phyloP scores from a whole-genome alignment of 805 yeast genomes.

The Sungouiella thailandica region DNA sequence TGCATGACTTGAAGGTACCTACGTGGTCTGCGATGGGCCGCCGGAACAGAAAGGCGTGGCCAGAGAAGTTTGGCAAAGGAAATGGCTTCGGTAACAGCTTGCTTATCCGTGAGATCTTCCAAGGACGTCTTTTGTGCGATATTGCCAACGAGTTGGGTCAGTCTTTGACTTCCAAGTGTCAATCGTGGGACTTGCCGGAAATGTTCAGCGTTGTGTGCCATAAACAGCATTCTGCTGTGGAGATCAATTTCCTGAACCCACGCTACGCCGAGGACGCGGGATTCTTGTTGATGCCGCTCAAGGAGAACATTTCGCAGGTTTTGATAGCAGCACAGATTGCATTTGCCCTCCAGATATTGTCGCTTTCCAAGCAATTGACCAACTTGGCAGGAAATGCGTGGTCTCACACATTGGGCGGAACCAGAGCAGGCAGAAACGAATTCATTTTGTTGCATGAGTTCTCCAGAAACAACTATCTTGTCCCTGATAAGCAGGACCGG shows the following conservation, averaged over 20 bases:
- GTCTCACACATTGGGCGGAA: conserved; percentile 91
- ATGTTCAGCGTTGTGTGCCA: conserved; percentile 82
- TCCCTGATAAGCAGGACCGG: conserved; percentile 75
- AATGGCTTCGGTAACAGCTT: conserved; percentile 48
- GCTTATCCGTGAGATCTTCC: conserved; percentile 61
- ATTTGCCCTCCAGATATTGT: conserved; percentile 75
- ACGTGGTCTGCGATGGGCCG: conserved; percentile 86
- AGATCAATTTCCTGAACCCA: conserved; percentile 66
- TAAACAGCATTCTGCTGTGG: conserved; percentile 55
- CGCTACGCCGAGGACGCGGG: conserved; percentile 63
- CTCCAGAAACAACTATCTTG: conserved; percentile 68
- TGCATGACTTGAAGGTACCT: conserved; percentile 66
- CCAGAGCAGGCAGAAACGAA: conserved; percentile 94
- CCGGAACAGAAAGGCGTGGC: conserved; percentile 71
- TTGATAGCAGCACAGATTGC: conserved; percentile 73
- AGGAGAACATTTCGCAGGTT: conserved; percentile 64
- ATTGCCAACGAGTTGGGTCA: conserved; percentile 93
- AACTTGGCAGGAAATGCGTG: conserved; percentile 96
- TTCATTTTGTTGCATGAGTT: conserved; percentile 90
- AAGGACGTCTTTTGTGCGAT: conserved; percentile 89
- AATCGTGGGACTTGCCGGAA: conserved; percentile 89
- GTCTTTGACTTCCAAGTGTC: conserved; percentile 85
- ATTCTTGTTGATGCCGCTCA: conserved; percentile 62
- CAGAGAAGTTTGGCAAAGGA: conserved; percentile 60
- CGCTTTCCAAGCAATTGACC: conserved; percentile 86